These are phyloP conservation scores for Stipa capillata DNA, from an alignment of 176 grass and related monocot species.

Conservation along the genomic window DNA sequence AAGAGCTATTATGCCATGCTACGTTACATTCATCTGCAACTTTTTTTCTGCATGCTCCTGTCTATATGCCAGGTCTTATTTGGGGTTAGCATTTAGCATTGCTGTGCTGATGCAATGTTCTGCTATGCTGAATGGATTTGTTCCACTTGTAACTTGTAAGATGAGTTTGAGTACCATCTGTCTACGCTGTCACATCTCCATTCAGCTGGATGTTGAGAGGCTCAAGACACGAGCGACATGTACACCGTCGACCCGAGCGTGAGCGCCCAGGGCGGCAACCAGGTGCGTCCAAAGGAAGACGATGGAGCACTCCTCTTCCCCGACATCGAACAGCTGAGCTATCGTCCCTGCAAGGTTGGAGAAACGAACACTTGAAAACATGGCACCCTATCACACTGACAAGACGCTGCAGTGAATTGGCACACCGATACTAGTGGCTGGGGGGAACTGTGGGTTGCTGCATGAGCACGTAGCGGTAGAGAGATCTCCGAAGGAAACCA, in stretches of 20 bases:
- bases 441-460: slow-evolving; percentile 56
- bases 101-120: neutral
- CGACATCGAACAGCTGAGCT: slow-evolving; percentile 48
- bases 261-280: slow-evolving; percentile 35
- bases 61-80: neutral
- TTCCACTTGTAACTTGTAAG: too few species aligned
- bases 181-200: neutral
- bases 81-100: neutral
- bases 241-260: slow-evolving; percentile 56
- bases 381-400: neutral
- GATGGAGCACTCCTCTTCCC: slow-evolving; percentile 50
- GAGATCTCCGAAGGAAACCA: slow-evolving; percentile 55
- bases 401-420: neutral
- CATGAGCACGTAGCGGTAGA: slow-evolving; percentile 52
- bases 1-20: neutral
- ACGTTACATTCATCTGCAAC: neutral
- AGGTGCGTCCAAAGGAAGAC: slow-evolving; percentile 63
- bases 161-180: neutral
- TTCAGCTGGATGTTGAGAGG: neutral
- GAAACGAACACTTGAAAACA: neutral
- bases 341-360: slow-evolving; percentile 32
- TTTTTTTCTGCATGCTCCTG: neutral
- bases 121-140: neutral
- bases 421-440: slow-evolving; percentile 48
- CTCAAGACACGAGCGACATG: slow-evolving; percentile 45